Base-by-base conservation (phyloP, 2,329 filamentous ascomycete genomes). In the Pyrenochaeta sp. region DNA sequence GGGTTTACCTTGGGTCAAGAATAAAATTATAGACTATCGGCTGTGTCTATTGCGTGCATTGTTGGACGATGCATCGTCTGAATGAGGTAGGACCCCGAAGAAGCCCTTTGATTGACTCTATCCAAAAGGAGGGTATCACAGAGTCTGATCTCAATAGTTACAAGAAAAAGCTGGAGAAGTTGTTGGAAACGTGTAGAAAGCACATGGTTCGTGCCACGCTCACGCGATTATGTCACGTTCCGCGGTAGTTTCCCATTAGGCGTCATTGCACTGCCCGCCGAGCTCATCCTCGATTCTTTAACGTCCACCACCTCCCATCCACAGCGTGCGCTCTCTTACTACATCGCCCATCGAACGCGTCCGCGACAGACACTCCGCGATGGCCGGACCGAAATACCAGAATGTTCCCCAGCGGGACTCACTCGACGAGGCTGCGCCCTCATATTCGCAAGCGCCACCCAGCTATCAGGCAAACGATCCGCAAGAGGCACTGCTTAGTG, bases 391-490 rank as follows among this genome's bases (percentile, higher is more conserved):
- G 50, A 95, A 94, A 80, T 98, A 97, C 78, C 85, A 90, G 66
- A 86, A 88, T 50, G 92, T 92, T 70, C 88, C 93, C 24, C 90
- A 92, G 82, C 90, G 91, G 76, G 94, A 97, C 81, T 94, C 93
- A 45, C 86, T 96, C 69, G 90, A 91, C 66, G 89, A 91, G 69
- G 56, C 71, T 28, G 61, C 64, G 57, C 61, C 61, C 12, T 64
- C 69, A 2, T 94, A 90, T 81, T 85, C 88, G 56, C 89, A 92
- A 73, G 85, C 93, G 73, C 93, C 94, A 66, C 94, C 94, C 22
- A 91, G 91, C 59, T 97, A 97, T 82, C 68, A 86, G 75, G 83
- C 85, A 61, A 84, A 87, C 37, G 82, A 86, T 37, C 78, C 81
- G 27, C 79, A 84, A 59, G 83, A 84, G 69, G 83, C 85, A 24